Evolutionary conservation across 805 yeast genomes (phyloP).

Genomic region (Yarrowia bubula): DNA sequence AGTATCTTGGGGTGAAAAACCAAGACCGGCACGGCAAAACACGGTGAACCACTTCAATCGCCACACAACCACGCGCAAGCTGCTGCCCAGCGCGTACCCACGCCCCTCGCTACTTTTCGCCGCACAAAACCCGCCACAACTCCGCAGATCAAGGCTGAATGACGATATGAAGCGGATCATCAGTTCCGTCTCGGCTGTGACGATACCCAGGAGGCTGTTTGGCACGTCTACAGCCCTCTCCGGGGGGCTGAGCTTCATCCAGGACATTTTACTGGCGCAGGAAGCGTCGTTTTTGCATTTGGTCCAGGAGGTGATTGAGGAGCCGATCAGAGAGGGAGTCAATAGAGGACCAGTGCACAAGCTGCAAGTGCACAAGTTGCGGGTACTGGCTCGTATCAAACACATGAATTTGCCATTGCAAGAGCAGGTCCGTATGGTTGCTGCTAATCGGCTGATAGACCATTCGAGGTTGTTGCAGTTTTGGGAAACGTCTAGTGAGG

Average conservation of each 20-base stretch:
- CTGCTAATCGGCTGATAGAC: slow-evolving; percentile 4
- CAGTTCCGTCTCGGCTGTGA: not conserved
- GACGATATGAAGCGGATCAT: slow-evolving; percentile 22
- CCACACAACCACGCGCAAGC: not conserved
- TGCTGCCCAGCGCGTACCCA: not conserved
- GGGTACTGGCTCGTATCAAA: slow-evolving; percentile 4
- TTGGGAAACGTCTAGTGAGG: slow-evolving; percentile 2
- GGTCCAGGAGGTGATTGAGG: slow-evolving; percentile 24
- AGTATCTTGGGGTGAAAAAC: slow-evolving; percentile 10
- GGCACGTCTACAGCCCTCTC: not conserved
- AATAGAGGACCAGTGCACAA: not conserved
- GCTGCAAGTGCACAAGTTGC: slow-evolving; percentile 18
- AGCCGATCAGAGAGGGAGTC: not conserved
- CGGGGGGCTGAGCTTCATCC: not conserved
- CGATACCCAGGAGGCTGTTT: not conserved
- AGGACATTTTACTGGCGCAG: slow-evolving; percentile 16
- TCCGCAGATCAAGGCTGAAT: not conserved
- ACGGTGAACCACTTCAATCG: not conserved
- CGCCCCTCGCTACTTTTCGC: not conserved
- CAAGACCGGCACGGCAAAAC: not conserved
- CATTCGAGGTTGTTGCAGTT: not conserved
- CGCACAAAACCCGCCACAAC: not conserved
- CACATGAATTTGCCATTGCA: slow-evolving; percentile 1
- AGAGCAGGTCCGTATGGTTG: slow-evolving; percentile 21
- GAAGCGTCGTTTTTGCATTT: slow-evolving; percentile 20